phyloP scores from a whole-genome alignment of 2,329 filamentous ascomycete species.

The Nemania serpens region DNA sequence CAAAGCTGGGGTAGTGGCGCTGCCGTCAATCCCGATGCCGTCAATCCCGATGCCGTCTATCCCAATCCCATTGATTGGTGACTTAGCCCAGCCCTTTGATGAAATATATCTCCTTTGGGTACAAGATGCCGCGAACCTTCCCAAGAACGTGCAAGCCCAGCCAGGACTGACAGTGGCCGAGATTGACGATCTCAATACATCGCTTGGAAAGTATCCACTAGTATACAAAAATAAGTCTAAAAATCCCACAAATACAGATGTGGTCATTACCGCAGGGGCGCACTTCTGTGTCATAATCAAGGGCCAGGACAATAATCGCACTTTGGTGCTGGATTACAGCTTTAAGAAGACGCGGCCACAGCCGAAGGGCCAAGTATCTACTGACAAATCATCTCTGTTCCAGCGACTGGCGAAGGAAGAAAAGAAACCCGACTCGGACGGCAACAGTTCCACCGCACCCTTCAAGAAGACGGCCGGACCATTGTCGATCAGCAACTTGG shows the following conservation, averaged over 20 bases:
- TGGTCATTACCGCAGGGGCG: constrained; percentile 8
- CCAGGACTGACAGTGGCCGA: background rate
- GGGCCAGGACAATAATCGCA: constrained; percentile 12
- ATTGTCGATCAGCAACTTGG: constrained; percentile 44
- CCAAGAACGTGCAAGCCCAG: background rate
- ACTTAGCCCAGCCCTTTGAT: constrained; percentile 43
- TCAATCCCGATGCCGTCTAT: no score
- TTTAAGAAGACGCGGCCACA: constrained; percentile 26
- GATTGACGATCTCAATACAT: background rate
- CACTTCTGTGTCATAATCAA: constrained; percentile 37
- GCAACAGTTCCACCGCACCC: no score
- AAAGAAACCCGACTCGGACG: no score
- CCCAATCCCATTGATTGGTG: constrained; percentile 40
- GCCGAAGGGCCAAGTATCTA: constrained; percentile 20
- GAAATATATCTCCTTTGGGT: constrained; percentile 44
- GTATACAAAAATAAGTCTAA: constrained; percentile 9
- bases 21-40: constrained; percentile 24
- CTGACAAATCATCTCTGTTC: no score
- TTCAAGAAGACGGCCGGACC: constrained; percentile 41
- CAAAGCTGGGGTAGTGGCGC: background rate
- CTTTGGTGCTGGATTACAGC: constrained; percentile 35
- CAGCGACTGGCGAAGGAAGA: no score
- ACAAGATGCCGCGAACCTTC: constrained; percentile 31
- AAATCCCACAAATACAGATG: background rate
- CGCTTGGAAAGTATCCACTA: background rate